Evolutionary conservation across 805 yeast species (phyloP).

Genomic region (Blastobotrys peoriensis): DNA sequence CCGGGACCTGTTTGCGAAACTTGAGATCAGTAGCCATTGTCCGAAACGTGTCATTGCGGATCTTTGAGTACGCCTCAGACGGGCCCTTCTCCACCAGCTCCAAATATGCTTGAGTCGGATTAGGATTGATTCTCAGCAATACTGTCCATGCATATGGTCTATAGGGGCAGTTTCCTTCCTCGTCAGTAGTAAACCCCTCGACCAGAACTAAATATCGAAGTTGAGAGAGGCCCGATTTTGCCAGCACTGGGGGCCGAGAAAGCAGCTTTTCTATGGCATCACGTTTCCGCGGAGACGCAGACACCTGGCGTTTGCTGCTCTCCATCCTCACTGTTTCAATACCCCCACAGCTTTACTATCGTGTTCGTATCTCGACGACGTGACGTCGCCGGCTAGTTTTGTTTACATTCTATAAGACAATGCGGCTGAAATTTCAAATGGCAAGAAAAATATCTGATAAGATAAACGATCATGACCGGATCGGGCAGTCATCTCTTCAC

Average conservation of each 20-base stretch:
- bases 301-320: neutral
- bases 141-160: conserved; percentile 79
- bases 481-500: conserved; percentile 4
- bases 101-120: conserved; percentile 49
- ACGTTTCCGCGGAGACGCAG: conserved; percentile 32
- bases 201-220: conserved; percentile 46
- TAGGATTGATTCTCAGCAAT: conserved; percentile 56
- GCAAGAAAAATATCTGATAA: too few species aligned
- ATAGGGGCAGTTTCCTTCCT: conserved; percentile 51
- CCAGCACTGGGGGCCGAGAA: conserved; percentile 34
- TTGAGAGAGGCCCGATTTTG: conserved; percentile 47
- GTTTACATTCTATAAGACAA: neutral
- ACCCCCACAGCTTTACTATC: too few species aligned
- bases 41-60: conserved; percentile 78
- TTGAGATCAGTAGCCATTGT: conserved; percentile 69
- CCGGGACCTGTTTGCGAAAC: conserved; percentile 64
- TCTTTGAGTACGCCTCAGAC: conserved; percentile 57
- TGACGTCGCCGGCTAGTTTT: too few species aligned
- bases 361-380: too few species aligned
- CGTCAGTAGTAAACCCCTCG: conserved; percentile 35
- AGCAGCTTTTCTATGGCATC: conserved; percentile 49
- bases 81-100: conserved; percentile 51
- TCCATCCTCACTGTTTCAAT: too few species aligned
- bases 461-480: too few species aligned
- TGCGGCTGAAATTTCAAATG: neutral